Evolutionary conservation across 75 land plant species (phyloP).

Genomic region (Sequoiadendron giganteum): DNA sequence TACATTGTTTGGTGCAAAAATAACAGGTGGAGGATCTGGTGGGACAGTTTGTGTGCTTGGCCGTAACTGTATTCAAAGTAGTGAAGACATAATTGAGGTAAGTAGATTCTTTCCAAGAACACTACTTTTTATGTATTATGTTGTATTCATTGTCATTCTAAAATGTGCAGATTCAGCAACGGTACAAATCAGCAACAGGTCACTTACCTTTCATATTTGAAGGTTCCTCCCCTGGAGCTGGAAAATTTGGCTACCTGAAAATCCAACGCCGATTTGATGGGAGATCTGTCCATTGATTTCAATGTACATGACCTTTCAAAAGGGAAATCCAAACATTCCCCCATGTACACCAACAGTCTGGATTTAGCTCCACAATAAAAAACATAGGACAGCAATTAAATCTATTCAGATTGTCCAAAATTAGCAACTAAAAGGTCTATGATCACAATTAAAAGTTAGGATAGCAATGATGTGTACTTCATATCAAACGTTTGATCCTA

Average conservation of each 20-base stretch:
- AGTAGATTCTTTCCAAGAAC: background rate
- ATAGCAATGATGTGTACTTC: background rate
- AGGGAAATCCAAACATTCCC: background rate
- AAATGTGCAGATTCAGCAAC: conserved; percentile 68
- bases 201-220: conserved; percentile 80
- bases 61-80: conserved; percentile 47
- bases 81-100: conserved; percentile 77
- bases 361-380: no score
- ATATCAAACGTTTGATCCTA: background rate
- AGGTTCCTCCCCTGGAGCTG: conserved; percentile 95
- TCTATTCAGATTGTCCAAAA: no score
- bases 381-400: no score
- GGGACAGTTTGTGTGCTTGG: conserved; percentile 92
- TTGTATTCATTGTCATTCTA: background rate
- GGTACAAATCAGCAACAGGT: conserved; percentile 84
- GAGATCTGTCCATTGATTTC: background rate
- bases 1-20: conserved; percentile 86
- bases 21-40: conserved; percentile 96
- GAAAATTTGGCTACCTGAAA: conserved; percentile 83
- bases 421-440: background rate
- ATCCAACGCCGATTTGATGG: conserved; percentile 35
- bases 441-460: background rate
- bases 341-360: no score
- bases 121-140: background rate
- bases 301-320: background rate